Conservation (phyloP, 257 asterid genomes). For the Solanum bukasovii region DNA sequence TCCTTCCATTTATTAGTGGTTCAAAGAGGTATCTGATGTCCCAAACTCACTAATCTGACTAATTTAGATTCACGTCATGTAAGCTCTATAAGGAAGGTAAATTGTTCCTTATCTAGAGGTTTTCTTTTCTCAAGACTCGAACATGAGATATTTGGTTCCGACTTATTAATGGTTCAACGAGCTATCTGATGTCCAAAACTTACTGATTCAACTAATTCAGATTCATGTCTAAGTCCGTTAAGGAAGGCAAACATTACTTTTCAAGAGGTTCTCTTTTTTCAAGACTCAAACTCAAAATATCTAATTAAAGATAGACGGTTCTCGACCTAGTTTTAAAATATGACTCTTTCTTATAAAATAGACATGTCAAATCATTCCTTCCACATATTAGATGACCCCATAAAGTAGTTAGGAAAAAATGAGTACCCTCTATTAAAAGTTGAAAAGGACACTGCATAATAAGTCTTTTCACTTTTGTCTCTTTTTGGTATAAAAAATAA, state of each 20-base stretch:
- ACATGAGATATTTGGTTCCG: no score
- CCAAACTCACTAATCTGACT: neutral
- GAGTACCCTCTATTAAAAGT: neutral
- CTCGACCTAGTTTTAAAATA: neutral
- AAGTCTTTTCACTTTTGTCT: neutral
- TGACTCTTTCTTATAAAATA: neutral
- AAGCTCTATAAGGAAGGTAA: neutral
- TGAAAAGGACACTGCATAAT: neutral
- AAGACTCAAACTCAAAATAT: neutral
- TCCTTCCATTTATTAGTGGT: neutral
- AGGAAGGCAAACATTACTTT: neutral
- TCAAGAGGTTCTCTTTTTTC: neutral
- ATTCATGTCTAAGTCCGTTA: neutral
- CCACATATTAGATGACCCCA: neutral
- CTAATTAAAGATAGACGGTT: neutral
- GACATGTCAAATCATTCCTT: neutral
- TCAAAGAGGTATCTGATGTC: neutral
- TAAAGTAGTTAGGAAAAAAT: neutral
- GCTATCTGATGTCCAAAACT: no score
- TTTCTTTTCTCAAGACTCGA: neutral
- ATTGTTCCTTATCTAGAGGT: neutral
- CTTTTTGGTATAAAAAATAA: neutral
- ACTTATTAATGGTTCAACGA: neutral
- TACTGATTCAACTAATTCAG: neutral
- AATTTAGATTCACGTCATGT: neutral